Percentiles rank a stretch among this genome's conserved stretches.
These are phyloP conservation scores for Tulasnella sp. DNA, from an alignment of 768 basidiomycete genomes.

Conservation along the genomic window DNA sequence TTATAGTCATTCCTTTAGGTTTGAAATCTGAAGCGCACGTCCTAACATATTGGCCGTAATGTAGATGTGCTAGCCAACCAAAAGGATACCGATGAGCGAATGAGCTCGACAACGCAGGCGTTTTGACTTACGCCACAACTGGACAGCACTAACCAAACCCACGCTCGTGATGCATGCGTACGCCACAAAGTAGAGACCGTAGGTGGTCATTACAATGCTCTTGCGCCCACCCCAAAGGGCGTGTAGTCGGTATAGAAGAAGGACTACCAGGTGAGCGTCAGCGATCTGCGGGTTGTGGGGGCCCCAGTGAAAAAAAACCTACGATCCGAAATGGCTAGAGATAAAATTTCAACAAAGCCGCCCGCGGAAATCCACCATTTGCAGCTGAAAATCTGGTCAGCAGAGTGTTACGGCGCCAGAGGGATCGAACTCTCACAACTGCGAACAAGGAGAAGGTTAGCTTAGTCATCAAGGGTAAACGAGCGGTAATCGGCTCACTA, in stretches of 20 bases:
- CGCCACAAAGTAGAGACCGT: not conserved
- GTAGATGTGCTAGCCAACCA: not conserved
- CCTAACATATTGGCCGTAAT: not conserved
- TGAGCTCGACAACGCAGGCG: not conserved
- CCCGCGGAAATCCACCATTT: not conserved
- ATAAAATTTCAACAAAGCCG: not conserved
- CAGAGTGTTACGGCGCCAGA: not conserved
- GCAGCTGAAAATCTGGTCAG: not conserved
- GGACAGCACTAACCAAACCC: not conserved
- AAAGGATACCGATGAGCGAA: not conserved
- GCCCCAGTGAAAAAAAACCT: not conserved
- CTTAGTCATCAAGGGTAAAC: not conserved
- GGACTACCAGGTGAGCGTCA: not conserved
- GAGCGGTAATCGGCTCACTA: not conserved
- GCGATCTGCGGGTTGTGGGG: not conserved
- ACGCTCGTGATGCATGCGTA: not conserved
- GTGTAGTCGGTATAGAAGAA: conserved; percentile 9
- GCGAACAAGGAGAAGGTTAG: not conserved
- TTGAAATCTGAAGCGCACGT: not conserved
- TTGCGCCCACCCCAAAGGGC: conserved; percentile 10
- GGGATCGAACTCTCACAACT: not conserved
- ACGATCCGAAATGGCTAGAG: not conserved
- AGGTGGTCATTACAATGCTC: not conserved
- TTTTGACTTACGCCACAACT: not conserved
- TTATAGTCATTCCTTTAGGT: not conserved